These are phyloP conservation scores for Wickerhamomyces canadensis DNA, from an alignment of 805 yeast species.

Conservation along the genomic window DNA sequence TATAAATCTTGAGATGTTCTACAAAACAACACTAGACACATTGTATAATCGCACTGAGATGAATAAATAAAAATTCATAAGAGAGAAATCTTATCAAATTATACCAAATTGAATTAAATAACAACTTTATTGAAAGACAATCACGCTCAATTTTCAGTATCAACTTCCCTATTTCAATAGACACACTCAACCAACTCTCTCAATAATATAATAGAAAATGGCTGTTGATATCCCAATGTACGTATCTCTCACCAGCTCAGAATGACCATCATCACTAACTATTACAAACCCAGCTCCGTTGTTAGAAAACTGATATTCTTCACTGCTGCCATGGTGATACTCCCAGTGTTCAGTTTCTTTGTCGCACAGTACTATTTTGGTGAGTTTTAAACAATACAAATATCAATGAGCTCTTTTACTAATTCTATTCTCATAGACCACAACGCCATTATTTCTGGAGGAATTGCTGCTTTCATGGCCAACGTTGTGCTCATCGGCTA, in stretches of 20 bases:
- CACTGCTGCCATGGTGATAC: constrained; percentile 70
- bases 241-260: constrained; percentile 3
- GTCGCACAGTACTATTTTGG: constrained; percentile 35
- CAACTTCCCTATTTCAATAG: too few species aligned
- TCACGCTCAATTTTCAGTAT: too few species aligned
- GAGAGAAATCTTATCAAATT: too few species aligned
- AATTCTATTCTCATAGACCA: constrained; percentile 12
- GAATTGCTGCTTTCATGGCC: constrained; percentile 73
- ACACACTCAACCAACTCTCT: too few species aligned
- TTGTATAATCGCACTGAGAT: too few species aligned
- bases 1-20: too few species aligned
- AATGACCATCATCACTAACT: background rate
- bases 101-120: too few species aligned
- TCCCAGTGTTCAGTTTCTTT: constrained; percentile 64
- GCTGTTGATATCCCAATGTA: constrained; percentile 24
- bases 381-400: constrained; percentile 10
- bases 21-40: too few species aligned
- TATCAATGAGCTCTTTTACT: background rate
- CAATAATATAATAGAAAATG: constrained; percentile 7
- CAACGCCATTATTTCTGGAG: constrained; percentile 68
- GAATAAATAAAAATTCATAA: too few species aligned
- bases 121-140: too few species aligned
- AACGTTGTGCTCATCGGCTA: constrained; percentile 70
- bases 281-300: constrained; percentile 44
- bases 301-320: constrained; percentile 63